Conservation (phyloP, 2,329 filamentous ascomycete species). For the Dothiorella sarmentorum region DNA sequence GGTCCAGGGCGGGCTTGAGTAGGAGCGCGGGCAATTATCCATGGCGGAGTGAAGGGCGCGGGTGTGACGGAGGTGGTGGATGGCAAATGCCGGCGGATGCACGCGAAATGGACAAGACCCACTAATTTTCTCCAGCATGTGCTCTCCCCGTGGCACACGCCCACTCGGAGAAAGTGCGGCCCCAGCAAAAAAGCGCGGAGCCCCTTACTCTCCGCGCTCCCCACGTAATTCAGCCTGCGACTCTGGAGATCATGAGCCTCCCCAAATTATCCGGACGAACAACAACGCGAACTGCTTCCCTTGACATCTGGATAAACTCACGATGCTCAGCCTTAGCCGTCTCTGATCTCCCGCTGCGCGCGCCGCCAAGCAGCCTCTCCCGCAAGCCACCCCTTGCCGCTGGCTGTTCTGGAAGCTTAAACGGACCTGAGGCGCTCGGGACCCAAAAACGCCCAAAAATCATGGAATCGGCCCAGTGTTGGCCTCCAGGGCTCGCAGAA, state of each 20-base stretch:
- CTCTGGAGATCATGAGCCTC: slow-evolving; percentile 2
- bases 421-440: slow-evolving; percentile 2
- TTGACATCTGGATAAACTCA: not conserved
- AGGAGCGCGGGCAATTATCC: not conserved
- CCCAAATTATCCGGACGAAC: slow-evolving; percentile 13
- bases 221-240: slow-evolving; percentile 2
- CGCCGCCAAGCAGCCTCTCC: slow-evolving; percentile 6
- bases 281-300: slow-evolving; percentile 1
- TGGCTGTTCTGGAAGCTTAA: slow-evolving; percentile 5
- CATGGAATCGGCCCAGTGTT: not conserved
- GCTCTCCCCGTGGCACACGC: slow-evolving; percentile 1
- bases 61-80: not conserved
- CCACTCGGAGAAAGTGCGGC: slow-evolving; percentile 2
- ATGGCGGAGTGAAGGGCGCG: slow-evolving; percentile 16
- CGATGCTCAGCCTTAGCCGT: slow-evolving; percentile 11
- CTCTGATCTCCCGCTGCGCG: not conserved
- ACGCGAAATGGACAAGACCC: not conserved
- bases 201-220: slow-evolving; percentile 11
- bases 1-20: not conserved
- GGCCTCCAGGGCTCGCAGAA: not conserved
- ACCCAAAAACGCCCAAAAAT: not conserved
- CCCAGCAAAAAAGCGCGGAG: not conserved
- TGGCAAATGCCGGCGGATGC: not conserved
- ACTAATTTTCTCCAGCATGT: too few relatives aligned
- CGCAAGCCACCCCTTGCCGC: slow-evolving; percentile 7